Evolutionary conservation across 2,329 filamentous ascomycete genomes (phyloP).

Genomic region (Sporothrix mexicana): DNA sequence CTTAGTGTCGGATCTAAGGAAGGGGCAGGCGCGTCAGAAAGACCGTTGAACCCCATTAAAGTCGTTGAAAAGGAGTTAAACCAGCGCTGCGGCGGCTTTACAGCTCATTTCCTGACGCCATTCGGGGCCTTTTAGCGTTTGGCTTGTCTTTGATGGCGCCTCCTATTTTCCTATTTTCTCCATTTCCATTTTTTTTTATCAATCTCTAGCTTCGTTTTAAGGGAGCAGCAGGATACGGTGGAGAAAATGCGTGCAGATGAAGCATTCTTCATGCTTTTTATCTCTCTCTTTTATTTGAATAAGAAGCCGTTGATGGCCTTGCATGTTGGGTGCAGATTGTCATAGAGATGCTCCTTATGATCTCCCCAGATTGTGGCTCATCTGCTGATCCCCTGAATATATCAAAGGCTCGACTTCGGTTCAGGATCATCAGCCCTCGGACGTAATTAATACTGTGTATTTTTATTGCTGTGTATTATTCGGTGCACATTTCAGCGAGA

Average conservation of each 20-base stretch:
- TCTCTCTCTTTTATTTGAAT: no score
- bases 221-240: not conserved
- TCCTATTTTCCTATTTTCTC: not conserved
- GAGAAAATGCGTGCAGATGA: not conserved
- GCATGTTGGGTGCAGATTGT: not conserved
- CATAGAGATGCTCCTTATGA: constrained; percentile 16
- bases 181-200: constrained; percentile 28
- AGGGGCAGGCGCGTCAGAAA: constrained; percentile 19
- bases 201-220: not conserved
- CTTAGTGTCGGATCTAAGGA: constrained; percentile 4
- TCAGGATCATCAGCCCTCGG: not conserved
- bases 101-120: constrained; percentile 28
- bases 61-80: not conserved
- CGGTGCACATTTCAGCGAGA: no score
- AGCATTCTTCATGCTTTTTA: no score
- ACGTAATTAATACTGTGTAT: no score
- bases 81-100: not conserved
- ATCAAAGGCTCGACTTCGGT: not conserved
- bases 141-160: not conserved
- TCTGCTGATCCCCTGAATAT: constrained; percentile 24
- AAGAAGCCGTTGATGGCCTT: no score
- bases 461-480: not conserved
- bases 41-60: not conserved
- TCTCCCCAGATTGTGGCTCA: constrained; percentile 26
- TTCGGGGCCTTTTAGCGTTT: constrained; percentile 24